Conservation (phyloP, 1,284 basidiomycete genomes). For the Cryptococcus sp. region DNA sequence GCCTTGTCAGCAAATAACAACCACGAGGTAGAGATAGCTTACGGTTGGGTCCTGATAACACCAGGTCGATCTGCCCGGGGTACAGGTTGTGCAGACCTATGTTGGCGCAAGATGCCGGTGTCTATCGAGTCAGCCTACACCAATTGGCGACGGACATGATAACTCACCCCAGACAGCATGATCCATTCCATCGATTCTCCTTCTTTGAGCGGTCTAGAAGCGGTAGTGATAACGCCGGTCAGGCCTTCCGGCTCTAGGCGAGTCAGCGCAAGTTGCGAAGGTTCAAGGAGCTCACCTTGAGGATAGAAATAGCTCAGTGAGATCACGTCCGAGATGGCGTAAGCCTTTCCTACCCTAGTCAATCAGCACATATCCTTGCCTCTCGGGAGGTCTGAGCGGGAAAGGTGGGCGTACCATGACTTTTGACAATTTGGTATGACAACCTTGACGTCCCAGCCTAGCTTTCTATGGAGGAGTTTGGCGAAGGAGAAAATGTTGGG, state of each 20-base stretch:
- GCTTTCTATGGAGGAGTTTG: slow-evolving; percentile 56
- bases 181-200: slow-evolving; percentile 83
- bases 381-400: not conserved
- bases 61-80: slow-evolving; percentile 73
- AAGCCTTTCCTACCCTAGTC: slow-evolving; percentile 63
- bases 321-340: slow-evolving; percentile 72
- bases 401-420: slow-evolving; percentile 57
- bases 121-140: slow-evolving; percentile 50
- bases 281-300: slow-evolving; percentile 49
- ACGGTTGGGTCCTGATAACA: slow-evolving; percentile 52
- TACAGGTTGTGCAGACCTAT: slow-evolving; percentile 83
- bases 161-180: slow-evolving; percentile 69
- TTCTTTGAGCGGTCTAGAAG: slow-evolving; percentile 61
- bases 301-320: slow-evolving; percentile 78
- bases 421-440: slow-evolving; percentile 83
- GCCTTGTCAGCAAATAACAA: slow-evolving; percentile 2
- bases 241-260: slow-evolving; percentile 54
- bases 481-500: slow-evolving; percentile 80
- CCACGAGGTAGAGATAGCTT: not conserved
- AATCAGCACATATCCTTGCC: not conserved
- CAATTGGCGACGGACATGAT: not conserved
- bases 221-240: slow-evolving; percentile 60
- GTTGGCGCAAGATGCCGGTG: slow-evolving; percentile 84
- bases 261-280: not conserved
- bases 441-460: slow-evolving; percentile 82